phyloP scores from a whole-genome alignment of 495 filamentous ascomycete genomes.

The Penicillium canescens region DNA sequence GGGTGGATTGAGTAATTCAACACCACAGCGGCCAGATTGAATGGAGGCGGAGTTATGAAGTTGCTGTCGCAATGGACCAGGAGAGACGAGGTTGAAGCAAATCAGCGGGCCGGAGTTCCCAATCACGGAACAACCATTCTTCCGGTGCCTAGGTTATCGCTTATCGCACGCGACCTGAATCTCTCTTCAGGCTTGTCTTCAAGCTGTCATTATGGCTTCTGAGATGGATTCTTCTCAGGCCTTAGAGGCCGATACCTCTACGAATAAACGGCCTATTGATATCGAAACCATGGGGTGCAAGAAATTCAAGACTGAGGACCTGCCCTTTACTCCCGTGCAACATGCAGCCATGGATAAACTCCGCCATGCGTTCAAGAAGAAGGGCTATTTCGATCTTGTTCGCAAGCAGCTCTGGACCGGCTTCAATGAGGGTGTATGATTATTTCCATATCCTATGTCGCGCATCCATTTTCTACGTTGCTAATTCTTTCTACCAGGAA shows the following conservation, averaged over 20 bases:
- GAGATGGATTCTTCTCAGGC: conserved; percentile 48
- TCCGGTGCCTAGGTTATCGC: conserved; percentile 25
- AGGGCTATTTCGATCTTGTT: conserved; percentile 82
- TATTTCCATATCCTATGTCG: not conserved
- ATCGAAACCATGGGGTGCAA: conserved; percentile 50
- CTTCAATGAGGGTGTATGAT: conserved; percentile 71
- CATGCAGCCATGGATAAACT: conserved; percentile 75
- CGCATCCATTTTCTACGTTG: not conserved
- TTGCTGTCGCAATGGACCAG: conserved; percentile 23
- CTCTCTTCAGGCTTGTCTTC: not conserved
- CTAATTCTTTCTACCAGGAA: conserved; percentile 50
- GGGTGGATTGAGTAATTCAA: conserved; percentile 12
- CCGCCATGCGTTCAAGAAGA: conserved; percentile 84
- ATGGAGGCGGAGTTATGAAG: conserved; percentile 21
- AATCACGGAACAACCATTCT: conserved; percentile 35
- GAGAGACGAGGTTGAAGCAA: conserved; percentile 39
- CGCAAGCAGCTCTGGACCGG: conserved; percentile 80
- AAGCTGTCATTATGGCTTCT: conserved; percentile 7
- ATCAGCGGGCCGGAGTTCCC: conserved; percentile 43
- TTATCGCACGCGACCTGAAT: conserved; percentile 26
- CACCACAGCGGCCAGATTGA: conserved; percentile 17
- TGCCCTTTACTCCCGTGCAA: conserved; percentile 72
- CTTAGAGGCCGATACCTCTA: conserved; percentile 27
- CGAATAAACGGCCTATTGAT: conserved; percentile 31
- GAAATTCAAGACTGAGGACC: conserved; percentile 81